Evolutionary conservation across 2,329 filamentous ascomycete genomes (phyloP), one percentile per base, ranked within the genome.

Genomic region (Aspergillus luchuensis): DNA sequence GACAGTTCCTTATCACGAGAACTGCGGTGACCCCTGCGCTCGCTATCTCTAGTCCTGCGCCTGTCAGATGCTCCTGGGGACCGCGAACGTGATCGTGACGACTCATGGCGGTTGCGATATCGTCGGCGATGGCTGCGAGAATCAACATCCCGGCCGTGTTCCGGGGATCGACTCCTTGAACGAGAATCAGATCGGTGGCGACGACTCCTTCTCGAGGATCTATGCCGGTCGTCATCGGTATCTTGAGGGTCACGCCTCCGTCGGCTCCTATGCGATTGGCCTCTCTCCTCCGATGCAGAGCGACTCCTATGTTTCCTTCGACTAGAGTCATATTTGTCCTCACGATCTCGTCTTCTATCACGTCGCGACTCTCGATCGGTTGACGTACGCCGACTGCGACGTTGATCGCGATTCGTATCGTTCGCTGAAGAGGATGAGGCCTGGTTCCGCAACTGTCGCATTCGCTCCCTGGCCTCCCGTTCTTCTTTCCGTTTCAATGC

Each of bases 401-500:
- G 66, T 48, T 66, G 57, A 50, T 65, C 63, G 82, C 79, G 63
- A 81, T 80, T 57, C 8, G 61, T 56, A 48, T 58, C 56, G 39
- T 55, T 28, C 78, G 65, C 57, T 17, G 60, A 61, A 45, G 41
- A 21, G 11, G 63, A 56, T 15, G 64, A 48, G 21, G 60, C 76
- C 58, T 85, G 83, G 2, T 63, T 53, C 65, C 71, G 71, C 47
- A 93, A 77, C 58, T 83, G 81, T 66, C 85, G 84, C 58, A 96
- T 83, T 19, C 91, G 87, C 4, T 87, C 87, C 63, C 84, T 84
- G 0, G 92, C 88, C 66, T 98, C 93, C 51, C 90, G 87, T 25
- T 89, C 88, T 74, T 98, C 94, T 71, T 89, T 96, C 0, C 90
- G 91, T 17, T 92, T 85, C 30, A 98, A 81, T 0, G 91, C 90